Evolutionary conservation across 2,329 filamentous ascomycete species (phyloP).

Genomic region (Dissoconium aciculare): DNA sequence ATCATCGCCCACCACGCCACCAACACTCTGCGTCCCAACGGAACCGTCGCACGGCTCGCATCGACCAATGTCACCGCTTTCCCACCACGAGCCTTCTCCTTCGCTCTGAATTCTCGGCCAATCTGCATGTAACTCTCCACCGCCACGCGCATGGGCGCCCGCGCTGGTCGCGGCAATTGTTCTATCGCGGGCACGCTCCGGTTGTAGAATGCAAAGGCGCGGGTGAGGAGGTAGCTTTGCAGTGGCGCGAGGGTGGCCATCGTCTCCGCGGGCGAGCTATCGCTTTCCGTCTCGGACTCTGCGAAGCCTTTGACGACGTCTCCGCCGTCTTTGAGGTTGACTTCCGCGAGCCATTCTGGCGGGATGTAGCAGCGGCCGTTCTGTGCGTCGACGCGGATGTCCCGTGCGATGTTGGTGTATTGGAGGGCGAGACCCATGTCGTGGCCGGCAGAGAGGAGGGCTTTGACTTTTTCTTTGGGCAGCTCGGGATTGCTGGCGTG

Average conservation of each 20-base stretch:
- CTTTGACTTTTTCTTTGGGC: constrained; percentile 20
- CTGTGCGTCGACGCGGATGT: constrained; percentile 51
- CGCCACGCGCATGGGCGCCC: constrained; percentile 51
- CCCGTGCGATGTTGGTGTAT: constrained; percentile 62
- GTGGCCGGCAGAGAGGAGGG: constrained; percentile 42
- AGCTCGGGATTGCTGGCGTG: constrained; percentile 23
- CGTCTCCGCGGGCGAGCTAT: constrained; percentile 25
- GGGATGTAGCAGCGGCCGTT: constrained; percentile 57
- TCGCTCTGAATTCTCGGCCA: constrained; percentile 45
- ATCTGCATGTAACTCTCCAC: constrained; percentile 68
- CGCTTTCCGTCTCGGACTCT: too few relatives aligned
- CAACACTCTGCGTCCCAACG: constrained; percentile 34
- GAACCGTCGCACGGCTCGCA: constrained; percentile 35
- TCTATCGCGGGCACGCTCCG: constrained; percentile 43
- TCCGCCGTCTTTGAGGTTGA: constrained; percentile 30
- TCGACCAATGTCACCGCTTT: constrained; percentile 30
- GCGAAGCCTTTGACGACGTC: not conserved
- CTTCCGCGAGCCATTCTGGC: constrained; percentile 45
- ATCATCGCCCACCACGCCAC: constrained; percentile 45
- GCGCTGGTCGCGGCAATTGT: constrained; percentile 43
- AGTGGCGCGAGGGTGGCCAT: constrained; percentile 31
- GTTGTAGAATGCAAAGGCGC: constrained; percentile 47
- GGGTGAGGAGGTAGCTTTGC: constrained; percentile 40
- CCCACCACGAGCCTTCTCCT: constrained; percentile 30
- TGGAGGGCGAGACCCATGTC: constrained; percentile 62